phyloP scores from a whole-genome alignment of 805 yeast species.

The Torulaspora microellipsoides region DNA sequence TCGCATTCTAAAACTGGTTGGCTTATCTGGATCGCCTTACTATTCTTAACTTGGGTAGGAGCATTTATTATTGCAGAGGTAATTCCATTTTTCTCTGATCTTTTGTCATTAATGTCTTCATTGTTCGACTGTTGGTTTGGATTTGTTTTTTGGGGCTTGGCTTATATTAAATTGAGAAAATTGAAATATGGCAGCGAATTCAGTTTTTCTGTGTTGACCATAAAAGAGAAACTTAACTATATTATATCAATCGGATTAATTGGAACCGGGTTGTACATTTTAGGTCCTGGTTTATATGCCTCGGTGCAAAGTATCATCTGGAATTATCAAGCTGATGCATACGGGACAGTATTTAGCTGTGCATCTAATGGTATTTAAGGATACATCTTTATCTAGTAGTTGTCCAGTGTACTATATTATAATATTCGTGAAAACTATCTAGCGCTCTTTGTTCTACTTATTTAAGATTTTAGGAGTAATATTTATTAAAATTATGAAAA shows the following conservation, averaged over 20 bases:
- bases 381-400: background rate
- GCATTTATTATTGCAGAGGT: slow-evolving; percentile 61
- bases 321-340: slow-evolving; percentile 45
- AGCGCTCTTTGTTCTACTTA: no score
- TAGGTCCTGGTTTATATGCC: slow-evolving; percentile 58
- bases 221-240: slow-evolving; percentile 37
- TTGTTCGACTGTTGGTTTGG: slow-evolving; percentile 65
- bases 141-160: slow-evolving; percentile 59
- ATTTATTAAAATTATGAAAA: no score
- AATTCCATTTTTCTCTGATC: slow-evolving; percentile 58
- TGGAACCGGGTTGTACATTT: slow-evolving; percentile 46
- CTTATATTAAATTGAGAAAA: slow-evolving; percentile 44
- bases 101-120: slow-evolving; percentile 55
- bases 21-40: slow-evolving; percentile 46
- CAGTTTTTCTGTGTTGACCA: slow-evolving; percentile 25
- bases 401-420: background rate
- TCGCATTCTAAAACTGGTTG: slow-evolving; percentile 50
- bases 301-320: slow-evolving; percentile 50
- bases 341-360: slow-evolving; percentile 52
- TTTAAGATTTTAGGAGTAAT: no score
- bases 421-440: no score
- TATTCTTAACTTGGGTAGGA: slow-evolving; percentile 43
- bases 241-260: slow-evolving; percentile 38
- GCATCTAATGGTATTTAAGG: slow-evolving; percentile 36
- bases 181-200: slow-evolving; percentile 33